Evolutionary conservation across 2,329 filamentous ascomycete genomes (phyloP).

Genomic region (Metarhizium guizhouense): DNA sequence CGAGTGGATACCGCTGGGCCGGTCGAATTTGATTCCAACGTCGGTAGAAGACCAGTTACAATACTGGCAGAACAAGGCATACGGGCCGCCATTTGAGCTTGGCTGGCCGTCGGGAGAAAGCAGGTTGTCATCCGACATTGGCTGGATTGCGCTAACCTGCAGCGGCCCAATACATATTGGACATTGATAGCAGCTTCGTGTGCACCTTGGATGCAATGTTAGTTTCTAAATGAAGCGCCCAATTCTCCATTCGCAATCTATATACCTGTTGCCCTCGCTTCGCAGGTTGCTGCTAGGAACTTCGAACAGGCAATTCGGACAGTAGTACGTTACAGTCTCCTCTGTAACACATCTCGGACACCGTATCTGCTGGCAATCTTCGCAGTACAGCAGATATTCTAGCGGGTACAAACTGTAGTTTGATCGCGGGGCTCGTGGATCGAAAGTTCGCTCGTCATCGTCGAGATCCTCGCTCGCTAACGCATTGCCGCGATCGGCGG

Average conservation of each 20-base stretch:
- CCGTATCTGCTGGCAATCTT: slow-evolving; percentile 93
- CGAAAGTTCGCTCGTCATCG: slow-evolving; percentile 72
- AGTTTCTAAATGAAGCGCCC: slow-evolving; percentile 1
- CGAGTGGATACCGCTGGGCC: slow-evolving; percentile 73
- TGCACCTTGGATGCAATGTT: slow-evolving; percentile 52
- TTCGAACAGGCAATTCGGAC: slow-evolving; percentile 91
- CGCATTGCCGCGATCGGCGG: slow-evolving; percentile 21
- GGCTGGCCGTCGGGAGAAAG: slow-evolving; percentile 30
- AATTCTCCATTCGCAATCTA: not conserved
- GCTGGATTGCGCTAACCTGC: slow-evolving; percentile 62
- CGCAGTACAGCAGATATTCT: slow-evolving; percentile 91
- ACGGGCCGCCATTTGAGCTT: slow-evolving; percentile 41
- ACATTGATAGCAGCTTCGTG: slow-evolving; percentile 91
- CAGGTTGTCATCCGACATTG: slow-evolving; percentile 35
- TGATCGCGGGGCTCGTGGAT: slow-evolving; percentile 74
- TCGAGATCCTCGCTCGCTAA: slow-evolving; percentile 26
- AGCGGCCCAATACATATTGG: slow-evolving; percentile 80
- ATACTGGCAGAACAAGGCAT: slow-evolving; percentile 76
- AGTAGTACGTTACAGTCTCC: slow-evolving; percentile 92
- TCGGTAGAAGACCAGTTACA: slow-evolving; percentile 91
- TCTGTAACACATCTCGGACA: slow-evolving; percentile 88
- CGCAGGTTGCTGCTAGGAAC: slow-evolving; percentile 89
- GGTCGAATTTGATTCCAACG: slow-evolving; percentile 83
- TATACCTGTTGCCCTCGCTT: slow-evolving; percentile 82
- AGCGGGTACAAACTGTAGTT: slow-evolving; percentile 91